Evolutionary conservation across 495 filamentous ascomycete species (phyloP), one percentile per base, ranked within the genome.

Genomic region (Aspergillus olivimuriae): DNA sequence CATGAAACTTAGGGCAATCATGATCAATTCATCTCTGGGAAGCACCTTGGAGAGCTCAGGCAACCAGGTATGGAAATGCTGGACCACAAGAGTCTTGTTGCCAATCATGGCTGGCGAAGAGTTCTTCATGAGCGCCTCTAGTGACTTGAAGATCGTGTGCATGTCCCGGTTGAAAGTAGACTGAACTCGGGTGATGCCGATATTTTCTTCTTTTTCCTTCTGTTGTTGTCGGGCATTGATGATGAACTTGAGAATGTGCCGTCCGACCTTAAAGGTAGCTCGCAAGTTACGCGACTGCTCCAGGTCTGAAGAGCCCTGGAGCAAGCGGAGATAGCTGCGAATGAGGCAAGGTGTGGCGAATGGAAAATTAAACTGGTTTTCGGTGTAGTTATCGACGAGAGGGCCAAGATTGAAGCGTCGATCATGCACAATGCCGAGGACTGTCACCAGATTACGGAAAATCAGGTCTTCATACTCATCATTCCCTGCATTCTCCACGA

Each of bases 21-120:
- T 81, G 41, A 96, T 65, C 45, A 95, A 92, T 60, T 99, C 90
- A 44, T 86, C 84, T 1, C 82, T 79, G 11, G 72, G 78, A 53
- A 99, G 75, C 24, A 90, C 71, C 11, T 81, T 78, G 3, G 78
- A 76, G 5, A 97, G 77, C 50, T 95, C 89, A 0, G 92, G 94
- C 9, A 99, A 69, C 92, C 92, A 97, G 2, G 86, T 82, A 58
- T 97, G 92, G 61, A 97, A 95, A 63, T 97, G 86, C 59, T 99
- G 92, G 14, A 97, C 90, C 4, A 94, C 85, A 23, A 99, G 65
- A 1, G 92, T 97, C 59, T 97, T 94, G 45, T 86, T 95, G 20
- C 92, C 92, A 23, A 99, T 82, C 36, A 95, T 62, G 32, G 88
- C 80, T 1, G 94, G 86, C 9, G 89, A 84, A 1, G 79, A 68